Evolutionary conservation across 441 rosid genomes (phyloP).

Genomic region (Populus tomentosa): DNA sequence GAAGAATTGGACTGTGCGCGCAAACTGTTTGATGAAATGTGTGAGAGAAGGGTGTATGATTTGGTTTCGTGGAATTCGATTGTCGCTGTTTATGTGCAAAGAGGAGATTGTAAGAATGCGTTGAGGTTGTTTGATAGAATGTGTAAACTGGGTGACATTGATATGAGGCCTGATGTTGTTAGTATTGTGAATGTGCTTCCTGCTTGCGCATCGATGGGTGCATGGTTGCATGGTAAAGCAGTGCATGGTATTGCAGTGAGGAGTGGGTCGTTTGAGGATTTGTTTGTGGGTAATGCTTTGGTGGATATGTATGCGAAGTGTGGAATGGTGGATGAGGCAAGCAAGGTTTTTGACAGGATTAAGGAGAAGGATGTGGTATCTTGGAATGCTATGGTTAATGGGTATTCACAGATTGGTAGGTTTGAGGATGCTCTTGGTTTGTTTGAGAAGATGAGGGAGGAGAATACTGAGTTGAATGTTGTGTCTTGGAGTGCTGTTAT

Average conservation of each 20-base stretch:
- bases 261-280: slow-evolving; percentile 48
- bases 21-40: slow-evolving; percentile 75
- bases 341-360: slow-evolving; percentile 53
- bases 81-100: slow-evolving; percentile 47
- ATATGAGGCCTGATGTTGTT: slow-evolving; percentile 45
- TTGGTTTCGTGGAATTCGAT: slow-evolving; percentile 88
- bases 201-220: slow-evolving; percentile 58
- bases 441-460: slow-evolving; percentile 60
- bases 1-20: slow-evolving; percentile 45
- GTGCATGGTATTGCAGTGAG: slow-evolving; percentile 55
- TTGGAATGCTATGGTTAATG: slow-evolving; percentile 92
- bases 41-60: slow-evolving; percentile 38
- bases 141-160: slow-evolving; percentile 30
- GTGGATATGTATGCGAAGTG: slow-evolving; percentile 90
- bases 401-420: slow-evolving; percentile 64
- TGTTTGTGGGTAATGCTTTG: slow-evolving; percentile 67
- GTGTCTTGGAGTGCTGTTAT: slow-evolving; percentile 92
- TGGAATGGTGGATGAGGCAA: slow-evolving; percentile 61
- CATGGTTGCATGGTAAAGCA: slow-evolving; percentile 44
- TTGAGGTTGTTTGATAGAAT: slow-evolving; percentile 47
- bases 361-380: slow-evolving; percentile 69
- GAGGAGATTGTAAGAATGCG: slow-evolving; percentile 40
- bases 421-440: slow-evolving; percentile 60
- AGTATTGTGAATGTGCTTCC: slow-evolving; percentile 73
- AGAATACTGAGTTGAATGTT: slow-evolving; percentile 57